phyloP scores from a whole-genome alignment of 768 basidiomycete species.

The Imleria badia region DNA sequence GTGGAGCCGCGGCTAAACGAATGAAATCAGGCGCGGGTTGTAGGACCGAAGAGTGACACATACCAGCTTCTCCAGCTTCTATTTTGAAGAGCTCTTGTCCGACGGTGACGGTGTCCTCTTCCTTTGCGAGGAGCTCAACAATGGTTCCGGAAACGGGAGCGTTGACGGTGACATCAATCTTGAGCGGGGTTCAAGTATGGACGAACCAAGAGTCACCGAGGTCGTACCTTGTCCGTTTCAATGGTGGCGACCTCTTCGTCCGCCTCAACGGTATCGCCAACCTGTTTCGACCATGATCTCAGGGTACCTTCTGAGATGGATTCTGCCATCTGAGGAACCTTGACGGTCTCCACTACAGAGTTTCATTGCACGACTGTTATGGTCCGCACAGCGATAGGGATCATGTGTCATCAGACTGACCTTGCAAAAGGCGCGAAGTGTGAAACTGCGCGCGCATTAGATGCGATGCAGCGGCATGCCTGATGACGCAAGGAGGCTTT shows the following conservation, averaged over 20 bases:
- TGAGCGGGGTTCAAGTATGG: not conserved
- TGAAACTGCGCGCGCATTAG: conserved; percentile 64
- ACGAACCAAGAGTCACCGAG: not conserved
- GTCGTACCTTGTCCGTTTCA: conserved; percentile 92
- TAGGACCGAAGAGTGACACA: conserved; percentile 12
- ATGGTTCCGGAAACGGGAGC: conserved; percentile 88
- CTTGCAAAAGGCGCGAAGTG: conserved; percentile 66
- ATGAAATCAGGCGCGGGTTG: not conserved
- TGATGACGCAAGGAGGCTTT: conserved; percentile 20
- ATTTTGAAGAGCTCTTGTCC: conserved; percentile 93
- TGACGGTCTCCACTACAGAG: conserved; percentile 76
- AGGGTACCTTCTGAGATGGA: conserved; percentile 98
- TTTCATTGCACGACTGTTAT: conserved; percentile 10
- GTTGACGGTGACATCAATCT: conserved; percentile 98
- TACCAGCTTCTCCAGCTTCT: conserved; percentile 74
- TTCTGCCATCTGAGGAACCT: conserved; percentile 97
- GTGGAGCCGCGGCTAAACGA: conserved; percentile 30
- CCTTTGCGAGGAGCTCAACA: conserved; percentile 78
- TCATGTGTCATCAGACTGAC: conserved; percentile 41
- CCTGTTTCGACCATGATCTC: conserved; percentile 91
- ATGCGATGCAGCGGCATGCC: conserved; percentile 48
- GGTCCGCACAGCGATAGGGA: not conserved
- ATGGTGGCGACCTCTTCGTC: conserved; percentile 98
- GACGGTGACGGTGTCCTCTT: conserved; percentile 93
- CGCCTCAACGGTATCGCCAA: conserved; percentile 84